phyloP scores from a whole-genome alignment of 345 rosid genomes.

The Sapria himalayana region DNA sequence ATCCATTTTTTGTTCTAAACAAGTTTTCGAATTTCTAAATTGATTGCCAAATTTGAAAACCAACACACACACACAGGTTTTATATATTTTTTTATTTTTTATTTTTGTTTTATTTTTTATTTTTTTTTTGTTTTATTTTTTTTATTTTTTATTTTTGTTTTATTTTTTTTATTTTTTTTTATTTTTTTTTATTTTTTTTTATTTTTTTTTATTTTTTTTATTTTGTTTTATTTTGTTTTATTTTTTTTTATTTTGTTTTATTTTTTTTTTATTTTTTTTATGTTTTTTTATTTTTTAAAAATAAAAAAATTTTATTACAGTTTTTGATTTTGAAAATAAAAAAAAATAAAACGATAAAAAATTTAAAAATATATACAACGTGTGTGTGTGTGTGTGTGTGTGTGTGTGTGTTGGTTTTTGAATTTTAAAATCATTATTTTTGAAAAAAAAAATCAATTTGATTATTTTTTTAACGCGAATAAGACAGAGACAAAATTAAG shows the following conservation, averaged over 20 bases:
- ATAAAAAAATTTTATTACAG: not conserved
- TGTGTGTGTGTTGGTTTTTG: too few relatives aligned
- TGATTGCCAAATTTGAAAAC: too few relatives aligned
- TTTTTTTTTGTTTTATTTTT: not conserved
- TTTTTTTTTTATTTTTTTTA: not conserved
- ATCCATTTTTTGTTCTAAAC: not conserved
- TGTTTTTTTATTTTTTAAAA: not conserved
- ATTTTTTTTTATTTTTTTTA: not conserved
- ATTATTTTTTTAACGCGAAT: too few relatives aligned
- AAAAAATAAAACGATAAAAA: too few relatives aligned
- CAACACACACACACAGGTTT: not conserved
- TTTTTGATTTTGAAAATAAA: too few relatives aligned
- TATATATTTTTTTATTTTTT: not conserved
- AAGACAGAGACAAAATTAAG: too few relatives aligned
- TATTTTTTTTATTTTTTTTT: not conserved
- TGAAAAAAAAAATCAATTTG: too few relatives aligned
- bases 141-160: not conserved
- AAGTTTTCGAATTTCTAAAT: too few relatives aligned
- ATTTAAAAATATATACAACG: too few relatives aligned
- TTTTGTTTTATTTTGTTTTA: not conserved
- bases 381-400: too few relatives aligned
- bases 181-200: not conserved
- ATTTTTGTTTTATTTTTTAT: not conserved
- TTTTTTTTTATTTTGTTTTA: not conserved
- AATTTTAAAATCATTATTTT: too few relatives aligned